Evolutionary conservation across 345 rosid genomes (phyloP).

Genomic region (Eucalyptus urophylla): DNA sequence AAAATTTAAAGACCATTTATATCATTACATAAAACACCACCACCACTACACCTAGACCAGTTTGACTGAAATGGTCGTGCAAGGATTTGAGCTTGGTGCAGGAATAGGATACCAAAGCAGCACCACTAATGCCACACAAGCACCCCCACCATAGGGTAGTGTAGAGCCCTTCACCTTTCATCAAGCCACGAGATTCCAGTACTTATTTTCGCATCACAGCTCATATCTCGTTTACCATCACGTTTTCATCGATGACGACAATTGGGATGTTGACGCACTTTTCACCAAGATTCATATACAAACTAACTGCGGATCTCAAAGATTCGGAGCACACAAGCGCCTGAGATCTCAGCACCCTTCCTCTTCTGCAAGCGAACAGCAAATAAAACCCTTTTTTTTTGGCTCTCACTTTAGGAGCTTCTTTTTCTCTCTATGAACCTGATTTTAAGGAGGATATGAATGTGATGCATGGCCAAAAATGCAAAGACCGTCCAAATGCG

Average conservation of each 20-base stretch:
- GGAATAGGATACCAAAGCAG: neutral
- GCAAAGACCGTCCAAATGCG: neutral
- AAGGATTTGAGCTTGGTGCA: neutral
- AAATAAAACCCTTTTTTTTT: neutral
- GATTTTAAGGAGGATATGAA: neutral
- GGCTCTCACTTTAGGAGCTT: neutral
- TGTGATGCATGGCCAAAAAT: neutral
- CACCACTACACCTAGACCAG: too few species aligned
- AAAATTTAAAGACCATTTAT: too few species aligned
- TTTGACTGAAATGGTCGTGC: fast-evolving
- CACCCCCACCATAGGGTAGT: neutral
- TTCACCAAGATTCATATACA: fast-evolving
- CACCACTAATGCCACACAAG: too few species aligned
- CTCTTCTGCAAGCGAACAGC: neutral
- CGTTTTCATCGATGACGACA: neutral
- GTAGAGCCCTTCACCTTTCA: neutral
- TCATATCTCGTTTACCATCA: neutral
- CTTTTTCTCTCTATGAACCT: neutral
- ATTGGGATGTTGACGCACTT: neutral
- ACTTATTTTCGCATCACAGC: neutral
- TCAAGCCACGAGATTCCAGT: neutral
- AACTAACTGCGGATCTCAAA: fast-evolving
- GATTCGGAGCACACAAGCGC: fast-evolving
- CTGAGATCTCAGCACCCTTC: neutral
- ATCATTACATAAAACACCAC: neutral